Conservation (phyloP, 805 yeast species). For the Metschnikowia lunata region DNA sequence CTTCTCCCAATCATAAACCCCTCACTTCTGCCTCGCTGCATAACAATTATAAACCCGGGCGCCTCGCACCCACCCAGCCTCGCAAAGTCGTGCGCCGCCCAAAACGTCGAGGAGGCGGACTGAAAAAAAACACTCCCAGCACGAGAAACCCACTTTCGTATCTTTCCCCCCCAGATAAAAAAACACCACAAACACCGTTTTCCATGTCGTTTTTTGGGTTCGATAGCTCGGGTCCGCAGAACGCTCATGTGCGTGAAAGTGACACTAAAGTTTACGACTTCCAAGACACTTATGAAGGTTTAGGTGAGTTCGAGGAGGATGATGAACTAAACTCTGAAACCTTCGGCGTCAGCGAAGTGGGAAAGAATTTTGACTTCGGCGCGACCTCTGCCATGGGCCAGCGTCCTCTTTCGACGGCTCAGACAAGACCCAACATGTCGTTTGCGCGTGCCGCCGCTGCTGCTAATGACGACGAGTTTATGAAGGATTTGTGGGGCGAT, state of each 20-base stretch:
- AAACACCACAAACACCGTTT: not conserved
- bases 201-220: conserved; percentile 67
- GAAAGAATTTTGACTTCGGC: conserved; percentile 65
- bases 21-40: too few relatives aligned
- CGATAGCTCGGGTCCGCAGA: conserved; percentile 43
- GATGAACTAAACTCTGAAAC: conserved; percentile 82
- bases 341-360: conserved; percentile 56
- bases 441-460: conserved; percentile 38
- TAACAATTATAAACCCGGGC: too few relatives aligned
- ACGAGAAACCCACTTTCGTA: too few relatives aligned
- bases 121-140: not conserved
- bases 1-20: too few relatives aligned
- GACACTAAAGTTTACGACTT: conserved; percentile 53
- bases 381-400: conserved; percentile 12
- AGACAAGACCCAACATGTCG: conserved; percentile 27
- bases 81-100: conserved; percentile 3
- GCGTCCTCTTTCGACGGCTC: conserved; percentile 9
- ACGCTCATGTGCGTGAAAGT: not conserved
- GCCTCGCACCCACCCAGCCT: too few relatives aligned
- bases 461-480: conserved; percentile 41
- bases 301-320: conserved; percentile 65
- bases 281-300: conserved; percentile 79
- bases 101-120: not conserved
- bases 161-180: not conserved
- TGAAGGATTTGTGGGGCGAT: conserved; percentile 44